A percentile compares a stretch with the other conserved stretches of the same genome.
phyloP scores from a whole-genome alignment of 1,284 basidiomycete species.

The Chalciporus sp. region DNA sequence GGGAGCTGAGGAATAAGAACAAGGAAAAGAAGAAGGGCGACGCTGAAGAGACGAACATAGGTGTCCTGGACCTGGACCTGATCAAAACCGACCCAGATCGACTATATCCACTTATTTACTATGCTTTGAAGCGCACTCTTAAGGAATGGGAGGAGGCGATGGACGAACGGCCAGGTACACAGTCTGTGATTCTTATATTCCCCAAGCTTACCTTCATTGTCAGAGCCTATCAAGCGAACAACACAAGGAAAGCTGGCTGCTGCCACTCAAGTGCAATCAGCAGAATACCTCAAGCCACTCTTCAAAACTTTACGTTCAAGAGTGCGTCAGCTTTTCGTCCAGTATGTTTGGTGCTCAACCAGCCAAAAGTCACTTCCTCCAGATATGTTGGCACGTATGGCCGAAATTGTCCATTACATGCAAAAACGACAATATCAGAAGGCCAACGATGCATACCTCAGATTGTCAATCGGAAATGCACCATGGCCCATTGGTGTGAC shows the following conservation, averaged over 20 bases:
- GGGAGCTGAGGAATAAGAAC: conserved; percentile 63
- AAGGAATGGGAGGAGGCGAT: conserved; percentile 97
- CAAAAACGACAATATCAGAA: conserved; percentile 92
- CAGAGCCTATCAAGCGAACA: conserved; percentile 80
- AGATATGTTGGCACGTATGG: conserved; percentile 87
- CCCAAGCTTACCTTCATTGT: conserved; percentile 8
- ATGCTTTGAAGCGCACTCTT: conserved; percentile 89
- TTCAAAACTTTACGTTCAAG: conserved; percentile 89
- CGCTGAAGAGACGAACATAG: conserved; percentile 47
- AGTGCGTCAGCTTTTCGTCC: conserved; percentile 48
- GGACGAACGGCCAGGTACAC: conserved; percentile 82
- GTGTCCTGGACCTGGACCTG: conserved; percentile 76
- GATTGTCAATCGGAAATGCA: conserved; percentile 96
- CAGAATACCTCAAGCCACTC: conserved; percentile 94
- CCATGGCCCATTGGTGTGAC: conserved; percentile 99
- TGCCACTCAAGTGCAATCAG: conserved; percentile 94
- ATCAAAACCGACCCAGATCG: conserved; percentile 95
- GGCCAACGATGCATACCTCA: conserved; percentile 96
- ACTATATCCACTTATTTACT: conserved; percentile 96
- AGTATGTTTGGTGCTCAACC: conserved; percentile 12
- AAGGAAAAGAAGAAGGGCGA: conserved; percentile 71
- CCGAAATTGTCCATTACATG: conserved; percentile 97
- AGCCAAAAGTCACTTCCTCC: conserved; percentile 68
- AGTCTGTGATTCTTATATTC: neutral
- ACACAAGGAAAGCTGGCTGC: conserved; percentile 93